Percentiles rank a stretch among this genome's conserved stretches.
phyloP scores from a whole-genome alignment of 2,329 filamentous ascomycete species.

The Pseudogymnoascus sp. region DNA sequence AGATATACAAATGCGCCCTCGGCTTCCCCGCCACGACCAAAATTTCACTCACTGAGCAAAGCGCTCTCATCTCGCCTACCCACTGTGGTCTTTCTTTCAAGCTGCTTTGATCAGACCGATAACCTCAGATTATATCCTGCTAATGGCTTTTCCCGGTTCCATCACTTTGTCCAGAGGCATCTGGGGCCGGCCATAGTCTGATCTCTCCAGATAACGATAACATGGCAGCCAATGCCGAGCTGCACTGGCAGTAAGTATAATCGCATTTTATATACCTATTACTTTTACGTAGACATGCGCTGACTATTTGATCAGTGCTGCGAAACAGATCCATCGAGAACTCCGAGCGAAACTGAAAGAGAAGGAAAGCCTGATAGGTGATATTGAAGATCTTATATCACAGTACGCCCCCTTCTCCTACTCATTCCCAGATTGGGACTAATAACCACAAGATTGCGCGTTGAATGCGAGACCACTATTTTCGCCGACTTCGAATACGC shows the following conservation, averaged over 20 bases:
- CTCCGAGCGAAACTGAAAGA: conserved; percentile 40
- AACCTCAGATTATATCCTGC: not conserved
- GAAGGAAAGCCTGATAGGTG: conserved; percentile 39
- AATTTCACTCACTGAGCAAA: not conserved
- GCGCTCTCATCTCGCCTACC: not conserved
- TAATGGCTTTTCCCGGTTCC: conserved; percentile 6
- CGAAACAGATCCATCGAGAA: conserved; percentile 39
- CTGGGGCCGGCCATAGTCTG: conserved; percentile 8
- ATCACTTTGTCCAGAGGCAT: conserved; percentile 9
- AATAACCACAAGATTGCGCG: conserved; percentile 25
- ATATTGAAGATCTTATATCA: conserved; percentile 33
- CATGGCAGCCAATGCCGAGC: conserved; percentile 31
- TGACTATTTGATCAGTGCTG: conserved; percentile 25
- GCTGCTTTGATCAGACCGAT: not conserved
- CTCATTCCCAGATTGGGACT: not conserved
- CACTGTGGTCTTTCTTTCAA: not conserved
- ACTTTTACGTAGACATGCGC: not conserved
- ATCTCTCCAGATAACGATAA: conserved; percentile 7
- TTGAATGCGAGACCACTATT: conserved; percentile 62
- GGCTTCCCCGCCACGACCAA: not conserved
- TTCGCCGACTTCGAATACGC: conserved; percentile 65
- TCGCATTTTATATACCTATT: not conserved
- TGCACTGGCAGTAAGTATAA: conserved; percentile 43
- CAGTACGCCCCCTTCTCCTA: conserved; percentile 20
- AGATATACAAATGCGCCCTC: conserved; percentile 7